phyloP scores from a whole-genome alignment of 345 rosid species.

The Murraya paniculata region DNA sequence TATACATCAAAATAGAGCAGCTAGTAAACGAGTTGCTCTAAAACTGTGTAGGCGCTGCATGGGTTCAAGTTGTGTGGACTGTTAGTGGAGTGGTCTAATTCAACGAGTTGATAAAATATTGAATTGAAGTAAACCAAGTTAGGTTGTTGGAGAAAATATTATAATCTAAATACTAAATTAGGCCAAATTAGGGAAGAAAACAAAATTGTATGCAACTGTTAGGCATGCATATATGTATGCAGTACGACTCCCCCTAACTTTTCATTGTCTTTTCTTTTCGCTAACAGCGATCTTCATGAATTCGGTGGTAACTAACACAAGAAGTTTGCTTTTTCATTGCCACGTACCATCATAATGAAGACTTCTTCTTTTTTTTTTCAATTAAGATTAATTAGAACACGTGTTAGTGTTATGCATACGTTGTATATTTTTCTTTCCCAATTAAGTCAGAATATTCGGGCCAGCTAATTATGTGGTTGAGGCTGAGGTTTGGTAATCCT shows the following conservation, averaged over 20 bases:
- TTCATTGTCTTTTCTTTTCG: too few relatives aligned
- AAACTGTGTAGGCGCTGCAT: neutral
- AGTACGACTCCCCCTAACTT: neutral
- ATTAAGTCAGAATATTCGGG: too few relatives aligned
- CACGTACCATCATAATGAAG: too few relatives aligned
- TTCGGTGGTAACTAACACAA: neutral
- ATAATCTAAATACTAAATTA: neutral
- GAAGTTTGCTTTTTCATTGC: too few relatives aligned
- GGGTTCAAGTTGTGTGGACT: neutral
- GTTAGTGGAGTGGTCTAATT: slow-evolving; percentile 28
- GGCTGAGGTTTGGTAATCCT: too few relatives aligned
- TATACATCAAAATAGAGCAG: slow-evolving; percentile 6
- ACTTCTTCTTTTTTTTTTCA: too few relatives aligned
- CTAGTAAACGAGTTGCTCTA: too few relatives aligned
- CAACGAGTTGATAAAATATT: slow-evolving; percentile 1
- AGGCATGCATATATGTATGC: neutral
- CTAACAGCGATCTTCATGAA: neutral
- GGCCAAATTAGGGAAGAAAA: slow-evolving; percentile 4
- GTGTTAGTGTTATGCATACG: too few relatives aligned
- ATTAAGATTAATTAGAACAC: too few relatives aligned
- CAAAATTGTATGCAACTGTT: neutral
- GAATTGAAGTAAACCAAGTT: slow-evolving; percentile 17
- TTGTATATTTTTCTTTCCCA: too few relatives aligned
- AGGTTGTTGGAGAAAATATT: slow-evolving; percentile 7
- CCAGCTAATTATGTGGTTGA: too few relatives aligned